Evolutionary conservation across 2,329 filamentous ascomycete species (phyloP).

Genomic region (Arthroderma uncinatum): DNA sequence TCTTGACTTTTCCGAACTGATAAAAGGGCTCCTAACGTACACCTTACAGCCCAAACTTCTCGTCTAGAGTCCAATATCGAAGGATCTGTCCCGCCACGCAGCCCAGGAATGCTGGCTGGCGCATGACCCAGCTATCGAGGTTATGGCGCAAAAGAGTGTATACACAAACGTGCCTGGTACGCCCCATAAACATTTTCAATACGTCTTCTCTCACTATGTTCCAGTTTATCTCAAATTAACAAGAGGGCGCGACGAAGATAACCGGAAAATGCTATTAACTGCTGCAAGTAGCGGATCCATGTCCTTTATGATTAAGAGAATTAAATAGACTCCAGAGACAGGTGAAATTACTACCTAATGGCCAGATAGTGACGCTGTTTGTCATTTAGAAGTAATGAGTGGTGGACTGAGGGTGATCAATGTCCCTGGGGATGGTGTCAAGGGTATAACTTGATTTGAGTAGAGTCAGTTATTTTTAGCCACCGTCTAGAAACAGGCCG

Average conservation of each 20-base stretch:
- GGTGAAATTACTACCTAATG: background rate
- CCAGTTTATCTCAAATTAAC: no score
- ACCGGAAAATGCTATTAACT: slow-evolving; percentile 26
- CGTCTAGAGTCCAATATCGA: background rate
- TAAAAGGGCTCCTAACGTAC: slow-evolving; percentile 12
- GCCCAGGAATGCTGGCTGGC: slow-evolving; percentile 10
- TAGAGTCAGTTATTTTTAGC: background rate
- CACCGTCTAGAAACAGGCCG: background rate
- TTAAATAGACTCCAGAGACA: background rate
- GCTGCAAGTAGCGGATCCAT: background rate
- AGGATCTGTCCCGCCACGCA: slow-evolving; percentile 10
- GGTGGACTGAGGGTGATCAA: background rate
- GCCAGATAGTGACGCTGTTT: background rate
- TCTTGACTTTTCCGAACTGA: slow-evolving; percentile 11
- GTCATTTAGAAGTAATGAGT: background rate
- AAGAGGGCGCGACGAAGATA: slow-evolving; percentile 40
- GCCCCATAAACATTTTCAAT: no score
- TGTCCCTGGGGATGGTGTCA: no score
- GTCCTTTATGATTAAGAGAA: background rate
- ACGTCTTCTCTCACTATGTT: no score
- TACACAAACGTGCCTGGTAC: no score
- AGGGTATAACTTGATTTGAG: background rate
- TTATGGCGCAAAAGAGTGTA: background rate
- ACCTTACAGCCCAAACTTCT: slow-evolving; percentile 9
- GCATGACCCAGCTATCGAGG: background rate